Evolutionary conservation across 441 rosid species (phyloP).

Genomic region (Croton laevigatus): DNA sequence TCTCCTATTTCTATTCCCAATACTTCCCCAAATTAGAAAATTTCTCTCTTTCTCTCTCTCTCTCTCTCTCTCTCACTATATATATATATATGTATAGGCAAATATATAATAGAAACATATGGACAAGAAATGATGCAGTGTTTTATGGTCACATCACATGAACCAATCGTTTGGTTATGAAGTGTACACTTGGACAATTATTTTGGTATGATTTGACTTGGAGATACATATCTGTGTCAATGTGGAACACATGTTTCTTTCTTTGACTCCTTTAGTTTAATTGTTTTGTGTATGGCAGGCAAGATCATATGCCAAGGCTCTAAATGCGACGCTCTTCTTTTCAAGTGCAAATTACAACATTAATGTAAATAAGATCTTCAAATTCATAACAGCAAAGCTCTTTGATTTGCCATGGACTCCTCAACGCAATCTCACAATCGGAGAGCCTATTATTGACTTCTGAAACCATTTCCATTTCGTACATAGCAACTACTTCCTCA

Average conservation of each 20-base stretch:
- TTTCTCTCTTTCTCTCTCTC: too few relatives aligned
- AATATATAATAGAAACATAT: too few relatives aligned
- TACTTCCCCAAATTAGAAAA: too few relatives aligned
- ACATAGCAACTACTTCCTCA: neutral
- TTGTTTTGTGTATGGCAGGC: slow-evolving; percentile 49
- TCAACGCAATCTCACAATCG: slow-evolving; percentile 72
- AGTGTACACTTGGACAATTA: too few relatives aligned
- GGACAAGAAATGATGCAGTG: neutral
- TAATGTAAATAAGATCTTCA: slow-evolving; percentile 87
- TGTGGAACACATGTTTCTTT: too few relatives aligned
- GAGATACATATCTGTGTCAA: neutral
- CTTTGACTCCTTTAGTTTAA: too few relatives aligned
- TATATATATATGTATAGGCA: too few relatives aligned
- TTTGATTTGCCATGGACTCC: slow-evolving; percentile 78
- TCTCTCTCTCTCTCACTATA: too few relatives aligned
- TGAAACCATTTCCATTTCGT: slow-evolving; percentile 19
- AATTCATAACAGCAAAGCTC: slow-evolving; percentile 85
- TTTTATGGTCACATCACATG: neutral
- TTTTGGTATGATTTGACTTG: neutral
- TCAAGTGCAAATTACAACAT: slow-evolving; percentile 87
- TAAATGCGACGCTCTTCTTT: slow-evolving; percentile 82
- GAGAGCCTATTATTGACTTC: slow-evolving; percentile 87
- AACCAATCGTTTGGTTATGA: too few relatives aligned
- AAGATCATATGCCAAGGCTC: slow-evolving; percentile 71
- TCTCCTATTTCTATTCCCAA: too few relatives aligned